A percentile compares a stretch with the other conserved stretches of the same genome.
Conservation (phyloP, 1,284 basidiomycete species). For the Irpex sp. region DNA sequence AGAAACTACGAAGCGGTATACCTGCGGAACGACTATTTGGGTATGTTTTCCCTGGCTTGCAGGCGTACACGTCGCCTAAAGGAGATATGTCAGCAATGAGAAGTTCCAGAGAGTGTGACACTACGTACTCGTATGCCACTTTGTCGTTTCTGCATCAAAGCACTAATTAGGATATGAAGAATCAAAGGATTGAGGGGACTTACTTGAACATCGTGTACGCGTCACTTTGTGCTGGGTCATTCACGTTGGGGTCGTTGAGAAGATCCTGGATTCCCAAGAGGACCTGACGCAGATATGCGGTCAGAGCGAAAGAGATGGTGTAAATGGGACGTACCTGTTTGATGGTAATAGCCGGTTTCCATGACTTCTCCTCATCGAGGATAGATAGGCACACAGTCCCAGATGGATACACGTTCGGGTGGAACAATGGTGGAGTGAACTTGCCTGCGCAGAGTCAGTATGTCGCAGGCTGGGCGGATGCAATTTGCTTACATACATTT, state of each 20-base stretch:
- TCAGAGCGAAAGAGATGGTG: not conserved
- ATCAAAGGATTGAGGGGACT: not conserved
- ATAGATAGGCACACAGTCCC: slow-evolving; percentile 99
- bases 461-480: slow-evolving; percentile 8
- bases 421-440: slow-evolving; percentile 94
- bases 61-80: slow-evolving; percentile 69
- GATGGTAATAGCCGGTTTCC: slow-evolving; percentile 99
- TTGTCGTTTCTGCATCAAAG: slow-evolving; percentile 74
- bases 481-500: slow-evolving; percentile 63
- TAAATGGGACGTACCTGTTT: slow-evolving; percentile 72
- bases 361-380: slow-evolving; percentile 97
- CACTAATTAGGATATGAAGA: not conserved
- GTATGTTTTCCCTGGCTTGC: slow-evolving; percentile 83
- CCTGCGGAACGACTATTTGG: slow-evolving; percentile 50
- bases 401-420: slow-evolving; percentile 98
- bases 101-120: not conserved
- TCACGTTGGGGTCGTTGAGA: slow-evolving; percentile 91
- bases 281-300: slow-evolving; percentile 53
- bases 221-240: slow-evolving; percentile 95
- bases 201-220: slow-evolving; percentile 98
- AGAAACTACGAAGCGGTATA: not conserved
- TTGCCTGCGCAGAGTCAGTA: slow-evolving; percentile 62
- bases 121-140: slow-evolving; percentile 78
- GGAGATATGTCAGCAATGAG: slow-evolving; percentile 9
- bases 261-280: slow-evolving; percentile 94